Evolutionary conservation across 2,329 filamentous ascomycete genomes (phyloP), one percentile per base, ranked within the genome.

Genomic region (Conoideocrella luteorostrata): DNA sequence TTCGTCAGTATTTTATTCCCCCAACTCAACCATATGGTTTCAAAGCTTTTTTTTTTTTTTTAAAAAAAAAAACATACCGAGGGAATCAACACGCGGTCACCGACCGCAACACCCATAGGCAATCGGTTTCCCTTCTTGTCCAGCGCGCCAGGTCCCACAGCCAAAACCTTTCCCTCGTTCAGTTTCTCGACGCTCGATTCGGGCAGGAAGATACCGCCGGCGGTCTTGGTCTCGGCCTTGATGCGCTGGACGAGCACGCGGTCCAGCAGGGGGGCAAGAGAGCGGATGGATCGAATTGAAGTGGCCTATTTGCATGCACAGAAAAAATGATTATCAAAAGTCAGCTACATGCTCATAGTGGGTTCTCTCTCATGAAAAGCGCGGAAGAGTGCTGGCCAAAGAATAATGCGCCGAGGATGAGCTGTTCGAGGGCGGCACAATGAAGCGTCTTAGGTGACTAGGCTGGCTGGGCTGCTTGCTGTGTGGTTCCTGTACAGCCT

Each of bases 111-210:
- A 58, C 88, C 84, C 75, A 91, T 88, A 50, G 84, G 77, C 59
- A 96, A 72, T 57, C 89, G 80, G 78, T 93, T 87, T 57, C 93
- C 93, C 49, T 95, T 84, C 72, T 84, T 89, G 74, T 94, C 88
- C 48, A 95, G 61, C 12, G 76, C 83, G 51, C 93, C 93, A 46
- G 93, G 93, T 43, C 93, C 93, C 51, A 98, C 91, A 50, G 93
- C 93, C 49, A 98, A 75, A 44, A 98, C 93, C 72, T 88, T 90
- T 60, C 88, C 93, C 77, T 97, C 91, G 72, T 96, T 97, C 65
- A 97, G 80, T 70, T 98, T 93, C 80, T 98, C 95, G 64, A 97
- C 88, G 61, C 85, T 87, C 50, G 84, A 90, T 76, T 98, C 93
- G 57, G 93, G 93, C 54, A 98, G 86, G 78, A 94, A 96, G 78